Conservation (phyloP, 495 filamentous ascomycete species). For the Clohesyomyces aquaticus region DNA sequence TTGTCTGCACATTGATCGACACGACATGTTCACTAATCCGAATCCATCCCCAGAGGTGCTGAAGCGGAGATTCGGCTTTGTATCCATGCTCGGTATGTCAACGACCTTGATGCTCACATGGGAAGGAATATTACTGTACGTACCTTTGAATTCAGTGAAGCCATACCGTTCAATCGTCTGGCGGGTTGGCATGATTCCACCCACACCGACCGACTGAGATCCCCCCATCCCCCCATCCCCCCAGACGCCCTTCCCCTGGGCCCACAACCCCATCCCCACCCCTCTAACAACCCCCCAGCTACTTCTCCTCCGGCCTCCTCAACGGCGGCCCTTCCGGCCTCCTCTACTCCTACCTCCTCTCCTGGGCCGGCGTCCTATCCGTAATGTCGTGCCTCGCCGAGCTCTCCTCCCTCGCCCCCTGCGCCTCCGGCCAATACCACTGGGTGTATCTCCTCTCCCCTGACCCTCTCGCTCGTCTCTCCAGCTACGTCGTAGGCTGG, state of each 20-base stretch:
- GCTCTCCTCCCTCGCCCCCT: background rate
- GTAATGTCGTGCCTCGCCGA: conserved; percentile 2
- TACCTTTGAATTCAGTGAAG: too few species aligned
- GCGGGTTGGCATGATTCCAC: too few species aligned
- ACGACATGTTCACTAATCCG: background rate
- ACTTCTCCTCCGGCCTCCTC: background rate
- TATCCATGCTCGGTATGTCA: background rate
- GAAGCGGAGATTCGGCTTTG: background rate
- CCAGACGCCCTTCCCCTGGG: too few species aligned
- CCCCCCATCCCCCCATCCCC: too few species aligned
- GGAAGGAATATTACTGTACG: conserved; percentile 1
- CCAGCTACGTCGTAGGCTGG: background rate
- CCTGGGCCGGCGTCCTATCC: background rate
- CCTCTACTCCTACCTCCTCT: background rate
- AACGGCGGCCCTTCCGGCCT: conserved; percentile 3
- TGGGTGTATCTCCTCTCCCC: background rate
- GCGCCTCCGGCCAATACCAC: background rate
- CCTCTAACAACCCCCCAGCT: too few species aligned
- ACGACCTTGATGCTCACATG: conserved; percentile 5
- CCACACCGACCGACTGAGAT: too few species aligned
- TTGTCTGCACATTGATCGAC: background rate
- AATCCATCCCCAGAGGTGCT: background rate
- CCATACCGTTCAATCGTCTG: too few species aligned
- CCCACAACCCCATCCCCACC: too few species aligned
- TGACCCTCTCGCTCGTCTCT: background rate